Evolutionary conservation across 345 rosid genomes (phyloP).

Genomic region (Abelmoschus esculentus): DNA sequence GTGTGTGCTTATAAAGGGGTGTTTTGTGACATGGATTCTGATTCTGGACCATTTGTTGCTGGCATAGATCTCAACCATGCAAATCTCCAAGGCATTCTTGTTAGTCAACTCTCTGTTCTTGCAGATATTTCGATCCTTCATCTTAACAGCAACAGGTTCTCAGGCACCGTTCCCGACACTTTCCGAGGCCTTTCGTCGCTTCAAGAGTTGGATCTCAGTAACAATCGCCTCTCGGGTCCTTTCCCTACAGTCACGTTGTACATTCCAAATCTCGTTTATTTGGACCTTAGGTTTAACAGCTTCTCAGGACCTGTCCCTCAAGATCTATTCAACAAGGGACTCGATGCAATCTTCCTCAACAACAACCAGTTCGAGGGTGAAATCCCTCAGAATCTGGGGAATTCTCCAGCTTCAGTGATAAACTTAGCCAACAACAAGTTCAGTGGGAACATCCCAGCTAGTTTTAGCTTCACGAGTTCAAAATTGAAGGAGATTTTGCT

Average conservation of each 20-base stretch:
- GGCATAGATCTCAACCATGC: slow-evolving; percentile 89
- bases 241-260: slow-evolving; percentile 52
- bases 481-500: slow-evolving; percentile 65
- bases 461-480: slow-evolving; percentile 46
- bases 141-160: slow-evolving; percentile 78
- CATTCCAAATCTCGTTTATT: slow-evolving; percentile 63
- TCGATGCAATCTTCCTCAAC: slow-evolving; percentile 80
- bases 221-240: slow-evolving; percentile 61
- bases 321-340: slow-evolving; percentile 57
- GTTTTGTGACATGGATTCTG: slow-evolving; percentile 42
- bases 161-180: slow-evolving; percentile 55
- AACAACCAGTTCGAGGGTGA: slow-evolving; percentile 59
- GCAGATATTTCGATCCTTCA: slow-evolving; percentile 61
- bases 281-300: slow-evolving; percentile 77
- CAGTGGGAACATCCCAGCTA: slow-evolving; percentile 53
- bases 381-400: slow-evolving; percentile 62
- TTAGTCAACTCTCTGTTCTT: slow-evolving; percentile 50
- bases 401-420: slow-evolving; percentile 83
- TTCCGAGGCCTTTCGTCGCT: slow-evolving; percentile 52
- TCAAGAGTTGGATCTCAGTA: slow-evolving; percentile 81
- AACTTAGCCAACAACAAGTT: slow-evolving; percentile 72
- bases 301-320: slow-evolving; percentile 67
- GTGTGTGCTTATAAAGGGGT: slow-evolving; percentile 81
- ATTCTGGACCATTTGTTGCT: slow-evolving; percentile 19
- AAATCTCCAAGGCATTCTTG: slow-evolving; percentile 69